Conservation (phyloP, 1,284 basidiomycete genomes). For the Ustilago sp. region DNA sequence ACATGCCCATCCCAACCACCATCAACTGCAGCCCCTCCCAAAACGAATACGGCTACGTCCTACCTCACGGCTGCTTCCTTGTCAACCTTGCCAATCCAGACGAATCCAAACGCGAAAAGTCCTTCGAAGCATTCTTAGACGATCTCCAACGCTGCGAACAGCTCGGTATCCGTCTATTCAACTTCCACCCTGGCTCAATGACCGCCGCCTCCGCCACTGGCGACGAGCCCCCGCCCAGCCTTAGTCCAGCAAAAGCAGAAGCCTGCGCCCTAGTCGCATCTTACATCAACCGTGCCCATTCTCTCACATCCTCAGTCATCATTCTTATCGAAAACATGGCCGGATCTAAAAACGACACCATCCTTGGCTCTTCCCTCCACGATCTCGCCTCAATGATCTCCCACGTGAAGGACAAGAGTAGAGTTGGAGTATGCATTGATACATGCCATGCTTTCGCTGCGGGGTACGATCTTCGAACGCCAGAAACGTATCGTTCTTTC, state of each 20-base stretch:
- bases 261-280: slow-evolving; percentile 79
- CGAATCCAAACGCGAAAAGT: slow-evolving; percentile 80
- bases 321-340: slow-evolving; percentile 88
- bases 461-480: slow-evolving; percentile 82
- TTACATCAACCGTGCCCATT: slow-evolving; percentile 81
- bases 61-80: slow-evolving; percentile 87
- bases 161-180: slow-evolving; percentile 81
- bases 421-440: slow-evolving; percentile 86
- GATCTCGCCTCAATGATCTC: slow-evolving; percentile 79
- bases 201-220: slow-evolving; percentile 20
- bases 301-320: slow-evolving; percentile 76
- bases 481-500: slow-evolving; percentile 68
- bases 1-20: slow-evolving; percentile 2
- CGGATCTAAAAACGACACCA: slow-evolving; percentile 75
- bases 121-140: slow-evolving; percentile 84
- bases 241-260: slow-evolving; percentile 76
- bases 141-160: slow-evolving; percentile 84
- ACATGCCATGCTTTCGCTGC: slow-evolving; percentile 89
- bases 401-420: slow-evolving; percentile 78
- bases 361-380: slow-evolving; percentile 79
- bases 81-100: slow-evolving; percentile 87
- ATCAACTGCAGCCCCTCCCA: not conserved
- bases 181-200: slow-evolving; percentile 78
- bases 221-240: slow-evolving; percentile 2
- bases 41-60: slow-evolving; percentile 71